Evolutionary conservation across 768 basidiomycete species (phyloP), one percentile per base, ranked within the genome.

Genomic region (Pholiota molesta): DNA sequence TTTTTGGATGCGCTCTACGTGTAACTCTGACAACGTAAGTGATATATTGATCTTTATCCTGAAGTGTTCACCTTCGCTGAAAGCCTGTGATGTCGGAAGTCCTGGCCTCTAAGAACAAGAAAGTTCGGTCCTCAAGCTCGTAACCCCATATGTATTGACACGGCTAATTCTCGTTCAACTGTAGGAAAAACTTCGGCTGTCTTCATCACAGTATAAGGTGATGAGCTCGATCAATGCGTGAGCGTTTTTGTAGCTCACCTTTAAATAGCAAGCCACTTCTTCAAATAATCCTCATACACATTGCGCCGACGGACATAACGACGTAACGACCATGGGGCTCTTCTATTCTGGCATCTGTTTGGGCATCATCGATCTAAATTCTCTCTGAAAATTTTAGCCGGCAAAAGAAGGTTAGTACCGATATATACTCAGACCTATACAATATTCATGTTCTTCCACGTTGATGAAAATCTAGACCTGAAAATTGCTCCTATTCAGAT

Each of bases 91-190:
- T 21, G 47, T 49, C 47, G 47, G 47, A 26, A 26, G 19, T 49
- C 10, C 21, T 49, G 47, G 23, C 47, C n/a, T 23, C 21, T 49
- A 23, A 49, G 47, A 49, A 49, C 2, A 2, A 49, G 47, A 19
- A 26, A 28, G 1, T 13, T 26, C 23, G 19, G 47, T 49, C 21
- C 23, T 49, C 47, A 49, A 21, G 47, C 47, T 8, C 19, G n/a
- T 44, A 44, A n/a, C 8, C n/a, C 42, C 42, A 44, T 44, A 49
- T 26, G 23, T 58, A 13, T 54, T 39, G 13, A 47, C 39, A 59
- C 65, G 65, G 65, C 26, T 63, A 66, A 63, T 61, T 55, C 54
- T 63, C 65, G 65, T 63, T 29, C 19, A 31, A n/a, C 33, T 13
- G 3, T n/a, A 52, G 65, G 65, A 59, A 47, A 63, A 66, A 63